Conservation (phyloP, 306 rosid genomes). For the Coriaria nepalensis region DNA sequence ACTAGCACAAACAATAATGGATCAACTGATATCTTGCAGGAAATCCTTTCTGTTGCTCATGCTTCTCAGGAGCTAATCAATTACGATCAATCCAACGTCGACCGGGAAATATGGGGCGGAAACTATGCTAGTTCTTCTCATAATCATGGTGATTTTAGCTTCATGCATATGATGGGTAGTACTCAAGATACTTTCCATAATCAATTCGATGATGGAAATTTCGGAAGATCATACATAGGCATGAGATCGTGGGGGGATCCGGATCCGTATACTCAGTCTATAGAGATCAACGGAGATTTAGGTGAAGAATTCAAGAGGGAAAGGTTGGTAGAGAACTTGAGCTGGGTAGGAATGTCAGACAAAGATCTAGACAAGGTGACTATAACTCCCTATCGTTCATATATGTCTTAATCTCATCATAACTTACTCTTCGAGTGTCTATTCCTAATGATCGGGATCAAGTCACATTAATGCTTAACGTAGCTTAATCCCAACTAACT, state of each 20-base stretch:
- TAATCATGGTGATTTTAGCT: constrained; percentile 40
- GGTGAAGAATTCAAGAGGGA: constrained; percentile 40
- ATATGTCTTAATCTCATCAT: not conserved
- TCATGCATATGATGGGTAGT: constrained; percentile 28
- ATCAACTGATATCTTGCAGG: constrained; percentile 66
- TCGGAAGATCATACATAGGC: constrained; percentile 17
- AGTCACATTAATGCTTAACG: not conserved
- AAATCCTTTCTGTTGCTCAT: constrained; percentile 75
- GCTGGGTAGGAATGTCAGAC: constrained; percentile 83
- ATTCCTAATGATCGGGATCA: not conserved
- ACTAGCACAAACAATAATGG: constrained; percentile 14
- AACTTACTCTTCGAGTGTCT: no score
- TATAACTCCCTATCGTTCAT: not conserved
- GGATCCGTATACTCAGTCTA: constrained; percentile 29
- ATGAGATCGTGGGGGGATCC: constrained; percentile 42
- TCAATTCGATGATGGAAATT: constrained; percentile 19
- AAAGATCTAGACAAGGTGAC: constrained; percentile 57
- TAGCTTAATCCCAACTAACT: no score
- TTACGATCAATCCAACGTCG: constrained; percentile 24
- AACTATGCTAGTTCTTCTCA: constrained; percentile 14
- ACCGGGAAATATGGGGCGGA: constrained; percentile 25
- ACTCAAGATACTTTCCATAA: constrained; percentile 14
- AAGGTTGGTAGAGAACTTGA: constrained; percentile 51
- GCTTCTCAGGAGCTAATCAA: constrained; percentile 60
- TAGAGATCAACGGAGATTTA: constrained; percentile 39